Evolutionary conservation across 768 basidiomycete species (phyloP).

Genomic region (Pisolithus orientalis): DNA sequence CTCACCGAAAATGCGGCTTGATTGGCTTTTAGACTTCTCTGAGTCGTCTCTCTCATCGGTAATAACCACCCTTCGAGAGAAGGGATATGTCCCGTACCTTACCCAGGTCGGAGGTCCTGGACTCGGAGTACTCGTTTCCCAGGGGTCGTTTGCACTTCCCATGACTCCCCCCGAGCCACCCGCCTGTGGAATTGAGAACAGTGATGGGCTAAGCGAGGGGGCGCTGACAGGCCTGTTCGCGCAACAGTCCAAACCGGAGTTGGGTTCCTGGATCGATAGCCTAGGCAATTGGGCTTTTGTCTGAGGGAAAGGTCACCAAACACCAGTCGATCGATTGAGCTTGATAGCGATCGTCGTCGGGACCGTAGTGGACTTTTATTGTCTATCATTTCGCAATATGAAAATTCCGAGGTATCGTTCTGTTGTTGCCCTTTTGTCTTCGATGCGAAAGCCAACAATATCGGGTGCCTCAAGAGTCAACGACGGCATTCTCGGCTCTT

Average conservation of each 20-base stretch:
- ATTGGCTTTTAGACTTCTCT: conserved; percentile 56
- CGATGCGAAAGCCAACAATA: too few relatives aligned
- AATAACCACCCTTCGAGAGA: conserved; percentile 42
- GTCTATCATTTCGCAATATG: background rate
- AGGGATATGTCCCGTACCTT: conserved; percentile 50
- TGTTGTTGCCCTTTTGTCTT: too few relatives aligned
- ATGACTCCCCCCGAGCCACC: conserved; percentile 25
- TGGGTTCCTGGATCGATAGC: conserved; percentile 26
- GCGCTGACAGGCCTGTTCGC: conserved; percentile 10
- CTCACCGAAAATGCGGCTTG: background rate
- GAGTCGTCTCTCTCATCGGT: conserved; percentile 53
- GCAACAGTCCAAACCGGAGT: conserved; percentile 14
- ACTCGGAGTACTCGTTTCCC: conserved; percentile 74
- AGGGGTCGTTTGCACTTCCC: conserved; percentile 12
- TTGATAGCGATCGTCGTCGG: background rate
- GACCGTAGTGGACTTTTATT: too few relatives aligned
- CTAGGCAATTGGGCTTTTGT: conserved; percentile 30
- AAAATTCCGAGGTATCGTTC: too few relatives aligned
- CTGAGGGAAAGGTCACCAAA: conserved; percentile 3
- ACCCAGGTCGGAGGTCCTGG: conserved; percentile 93
- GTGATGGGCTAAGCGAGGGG: background rate
- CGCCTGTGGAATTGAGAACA: background rate
- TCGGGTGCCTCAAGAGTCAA: too few relatives aligned
- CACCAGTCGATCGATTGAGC: background rate
- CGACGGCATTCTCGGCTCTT: too few relatives aligned